A percentile compares a stretch with the other conserved stretches of the same genome.
These are phyloP conservation scores for Solanum bulbocastanum DNA, from an alignment of 257 asterid genomes.

Conservation along the genomic window DNA sequence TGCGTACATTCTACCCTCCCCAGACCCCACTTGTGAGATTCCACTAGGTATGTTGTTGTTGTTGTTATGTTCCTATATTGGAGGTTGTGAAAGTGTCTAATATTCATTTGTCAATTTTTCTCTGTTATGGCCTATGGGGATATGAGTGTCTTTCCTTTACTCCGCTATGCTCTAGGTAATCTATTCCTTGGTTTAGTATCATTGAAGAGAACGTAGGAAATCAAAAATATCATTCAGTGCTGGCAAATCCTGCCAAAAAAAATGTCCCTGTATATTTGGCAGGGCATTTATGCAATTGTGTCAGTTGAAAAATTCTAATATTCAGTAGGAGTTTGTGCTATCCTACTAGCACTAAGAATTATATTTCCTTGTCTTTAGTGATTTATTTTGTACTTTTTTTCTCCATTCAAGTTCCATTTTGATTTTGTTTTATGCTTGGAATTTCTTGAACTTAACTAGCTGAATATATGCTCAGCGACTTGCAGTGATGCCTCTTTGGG, in stretches of 20 bases:
- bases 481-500: conserved; percentile 48
- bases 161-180: background rate
- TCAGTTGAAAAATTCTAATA: background rate
- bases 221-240: background rate
- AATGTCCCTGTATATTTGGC: background rate
- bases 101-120: background rate
- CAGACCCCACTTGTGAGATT: background rate
- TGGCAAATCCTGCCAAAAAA: background rate
- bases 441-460: background rate
- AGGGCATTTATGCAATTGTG: background rate
- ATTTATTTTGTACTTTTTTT: background rate
- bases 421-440: background rate
- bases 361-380: background rate
- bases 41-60: background rate
- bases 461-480: conserved; percentile 27
- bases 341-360: background rate
- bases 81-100: background rate
- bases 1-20: background rate
- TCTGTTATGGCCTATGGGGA: background rate
- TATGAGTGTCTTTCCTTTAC: background rate
- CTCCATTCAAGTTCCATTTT: background rate
- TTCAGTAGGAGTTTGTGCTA: background rate
- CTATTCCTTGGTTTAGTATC: background rate
- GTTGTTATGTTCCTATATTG: background rate
- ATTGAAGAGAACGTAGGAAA: background rate